Evolutionary conservation across 345 rosid species (phyloP), one percentile per base, ranked within the genome.

Genomic region (Pistacia vera): DNA sequence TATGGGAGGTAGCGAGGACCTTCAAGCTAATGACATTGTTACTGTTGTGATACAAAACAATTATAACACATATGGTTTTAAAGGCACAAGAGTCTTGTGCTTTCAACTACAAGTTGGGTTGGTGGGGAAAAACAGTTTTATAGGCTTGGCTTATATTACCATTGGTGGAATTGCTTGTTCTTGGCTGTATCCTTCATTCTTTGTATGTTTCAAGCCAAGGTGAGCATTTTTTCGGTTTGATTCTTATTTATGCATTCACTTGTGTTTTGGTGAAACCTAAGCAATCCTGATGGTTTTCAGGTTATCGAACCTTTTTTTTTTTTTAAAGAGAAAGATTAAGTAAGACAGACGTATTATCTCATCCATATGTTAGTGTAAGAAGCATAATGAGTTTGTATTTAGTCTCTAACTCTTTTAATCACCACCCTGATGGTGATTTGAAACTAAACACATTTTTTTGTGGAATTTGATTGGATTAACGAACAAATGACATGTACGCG

Each of bases 51-150:
- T 88, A 51, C 41, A 85, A 61, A 86, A 88, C 79, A 86, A 88
- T 63, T 86, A 86, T 56, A 88, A 86, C 76, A 86, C 85, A 8
- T 85, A 85, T 38, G 78, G 86, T 54, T 88, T 85, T 60, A 81
- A 78, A 9, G 90, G 92, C 16, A 74, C 73, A 64, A 88, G 86
- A 88, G 70, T 74, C 74, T 86, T 68, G 85, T 88, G 51, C 88
- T 85, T 62, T 86, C 92, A 2, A 86, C 90, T 11, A 76, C 89
- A 8, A 85, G 81, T 74, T 89, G 92, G 90, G 75, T 86, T 12
- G 92, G 89, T 22, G 92, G 92, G n/a, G 25, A 89, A 81, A 74
- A 86, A 89, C 75, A 81, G 78, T 44, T 85, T 89, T 56, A 41
- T 89, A 54, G 92, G 89, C 48, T 13, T 61, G 41, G 88, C 90